phyloP scores from a whole-genome alignment of 768 basidiomycete genomes.

The Macrocybe gigantea region DNA sequence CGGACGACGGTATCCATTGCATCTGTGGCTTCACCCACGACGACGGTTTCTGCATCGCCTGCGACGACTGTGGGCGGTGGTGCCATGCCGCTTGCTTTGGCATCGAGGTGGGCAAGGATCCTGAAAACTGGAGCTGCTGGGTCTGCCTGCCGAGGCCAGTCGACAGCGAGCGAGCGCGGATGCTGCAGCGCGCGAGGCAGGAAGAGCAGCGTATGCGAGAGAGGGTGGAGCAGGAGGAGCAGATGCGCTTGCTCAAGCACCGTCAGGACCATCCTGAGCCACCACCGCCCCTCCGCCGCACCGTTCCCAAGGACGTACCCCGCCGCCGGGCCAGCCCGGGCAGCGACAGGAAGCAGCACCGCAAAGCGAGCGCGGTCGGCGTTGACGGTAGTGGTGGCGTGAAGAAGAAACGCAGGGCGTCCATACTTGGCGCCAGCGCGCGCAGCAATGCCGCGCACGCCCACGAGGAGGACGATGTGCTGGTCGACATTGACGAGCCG shows the following conservation, averaged over 20 bases:
- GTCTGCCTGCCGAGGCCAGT: conserved; percentile 48
- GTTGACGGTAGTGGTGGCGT: conserved; percentile 29
- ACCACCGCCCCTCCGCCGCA: conserved; percentile 30
- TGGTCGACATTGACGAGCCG: conserved; percentile 44
- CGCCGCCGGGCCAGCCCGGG: conserved; percentile 9
- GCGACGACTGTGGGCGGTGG: conserved; percentile 74
- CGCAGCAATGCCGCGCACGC: conserved; percentile 12
- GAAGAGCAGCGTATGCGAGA: conserved; percentile 22
- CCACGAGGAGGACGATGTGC: conserved; percentile 34
- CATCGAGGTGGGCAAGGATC: conserved; percentile 50
- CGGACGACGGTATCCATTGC: conserved; percentile 48
- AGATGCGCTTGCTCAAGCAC: conserved; percentile 16
- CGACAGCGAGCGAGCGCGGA: conserved; percentile 42
- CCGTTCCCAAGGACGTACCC: background rate
- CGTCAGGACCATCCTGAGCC: conserved; percentile 7
- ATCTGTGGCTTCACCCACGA: conserved; percentile 66
- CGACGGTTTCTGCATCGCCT: conserved; percentile 77
- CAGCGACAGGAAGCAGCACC: conserved; percentile 25
- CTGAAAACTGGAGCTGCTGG: conserved; percentile 79
- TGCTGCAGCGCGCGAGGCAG: conserved; percentile 35
- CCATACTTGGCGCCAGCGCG: conserved; percentile 12
- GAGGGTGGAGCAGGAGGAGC: conserved; percentile 15
- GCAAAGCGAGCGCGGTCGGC: conserved; percentile 25
- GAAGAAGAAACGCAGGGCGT: conserved; percentile 17
- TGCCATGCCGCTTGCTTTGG: conserved; percentile 75